Base-by-base conservation (phyloP, 2,329 filamentous ascomycete genomes). In the Pezicula carpinea region DNA sequence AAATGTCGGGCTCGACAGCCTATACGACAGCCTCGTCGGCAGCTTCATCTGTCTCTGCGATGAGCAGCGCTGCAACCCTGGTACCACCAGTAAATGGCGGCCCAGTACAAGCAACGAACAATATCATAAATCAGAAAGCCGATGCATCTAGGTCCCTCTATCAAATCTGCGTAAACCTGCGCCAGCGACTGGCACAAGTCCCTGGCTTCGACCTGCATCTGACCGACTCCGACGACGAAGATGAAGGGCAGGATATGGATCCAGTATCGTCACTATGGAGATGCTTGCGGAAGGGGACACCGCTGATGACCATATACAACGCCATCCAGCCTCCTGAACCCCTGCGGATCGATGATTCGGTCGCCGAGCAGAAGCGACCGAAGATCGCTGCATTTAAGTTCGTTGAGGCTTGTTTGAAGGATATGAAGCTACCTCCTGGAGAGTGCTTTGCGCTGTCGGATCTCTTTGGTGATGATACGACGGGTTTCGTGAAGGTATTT, bases 61-160 rank as follows among this genome's bases (percentile, higher is more conserved):
- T 61, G 54, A 55, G 51, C 23, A 63, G 58, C 44, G 60, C 58
- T 23, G 50, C 55, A 40, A 65, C 64, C n/a, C 49, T 66, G 43
- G 58, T 64, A 42, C 48, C 65, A 39, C 67, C 68, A 14, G 58
- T 65, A 47, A 70, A 75, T 39, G 79, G 74, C 50, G 82, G 82
- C 39, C 80, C 80, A 50, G 79, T 91, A 52, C 72, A 89, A 60
- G 87, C 90, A 51, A 89, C 87, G 50, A 80, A 87, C 66, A 96
- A 96, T 68, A 95, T 99, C 66, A 96, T 99, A 75, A 99, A 99
- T 70, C 88, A 92, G 68, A 87, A 89, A 65, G 93, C 91, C 65
- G 91, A 96, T 66, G 91, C 93, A 55, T 89, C 88, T 47, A 80
- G 85, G 50, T 96, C 91, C 10, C 80, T 99, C 19, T 99, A 96